Base-by-base conservation (phyloP, 2,329 filamentous ascomycete species). In the Aspergillus fischeri region DNA sequence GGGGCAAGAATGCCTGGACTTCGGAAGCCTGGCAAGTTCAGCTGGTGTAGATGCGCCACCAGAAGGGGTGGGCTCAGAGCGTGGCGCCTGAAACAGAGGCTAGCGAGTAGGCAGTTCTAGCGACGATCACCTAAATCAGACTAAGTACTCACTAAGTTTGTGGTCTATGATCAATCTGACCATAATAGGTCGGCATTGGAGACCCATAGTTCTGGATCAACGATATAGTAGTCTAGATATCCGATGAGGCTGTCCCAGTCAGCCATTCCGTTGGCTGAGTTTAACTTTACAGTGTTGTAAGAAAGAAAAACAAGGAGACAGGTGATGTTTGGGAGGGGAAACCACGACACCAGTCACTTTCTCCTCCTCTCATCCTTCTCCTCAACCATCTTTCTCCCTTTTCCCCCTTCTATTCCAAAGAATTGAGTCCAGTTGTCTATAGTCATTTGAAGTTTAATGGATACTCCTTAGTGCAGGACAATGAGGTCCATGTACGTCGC, bases 11-110 rank as follows among this genome's bases (percentile, higher is more conserved):
- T 53, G 59, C 61, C 58, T 55, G 56, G 45, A 57, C 48, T 54
- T 54, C 51, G 55, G 45, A 58, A 48, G 55, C 55, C 53, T 54
- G 59, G 51, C 52, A 55, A 52, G 58, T 65, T 66, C 64, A 66
- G 64, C 64, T 66, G 60, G 47, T 56, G 60, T 41, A 20, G 45
- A 50, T 63, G 63, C 64, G 64, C 64, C 64, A 66, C 64, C 57
- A 29, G 51, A 47, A 54, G 50, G 52, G 53, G 57, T 53, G 54
- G 49, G 56, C 54, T 54, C 52, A 59, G 53, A 44, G 48, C 54
- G 55, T 38, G 24, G 44, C 44, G 44, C 44, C 5, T 21, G 20
- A 47, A 28, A 53, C 51, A 56, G 50, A 58, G 53, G 59, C 61
- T 60, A 60, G 62, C 63, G 63, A 64, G 57, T 60, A 56, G 60